Evolutionary conservation across 2,329 filamentous ascomycete species (phyloP).

Genomic region (Fusarium tjaetaba): DNA sequence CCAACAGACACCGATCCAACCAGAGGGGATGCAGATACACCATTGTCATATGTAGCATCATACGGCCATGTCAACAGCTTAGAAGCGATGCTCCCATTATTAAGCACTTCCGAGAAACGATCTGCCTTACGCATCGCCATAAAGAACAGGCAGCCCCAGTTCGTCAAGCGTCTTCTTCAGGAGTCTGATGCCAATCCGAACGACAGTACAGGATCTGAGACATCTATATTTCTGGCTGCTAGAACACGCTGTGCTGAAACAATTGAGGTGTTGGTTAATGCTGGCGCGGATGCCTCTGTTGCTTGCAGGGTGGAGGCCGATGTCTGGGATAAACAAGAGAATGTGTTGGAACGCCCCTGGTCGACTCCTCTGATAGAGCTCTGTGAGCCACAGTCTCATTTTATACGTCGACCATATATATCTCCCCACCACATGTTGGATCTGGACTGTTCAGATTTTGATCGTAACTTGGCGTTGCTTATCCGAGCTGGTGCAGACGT

Average conservation of each 20-base stretch:
- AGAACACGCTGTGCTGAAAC: conserved; percentile 6
- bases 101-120: conserved; percentile 39
- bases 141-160: conserved; percentile 9
- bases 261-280: conserved; percentile 41
- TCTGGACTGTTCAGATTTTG: neutral
- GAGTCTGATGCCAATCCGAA: conserved; percentile 48
- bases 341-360: neutral
- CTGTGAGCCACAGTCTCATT: neutral
- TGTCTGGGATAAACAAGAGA: neutral
- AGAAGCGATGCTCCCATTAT: conserved; percentile 42
- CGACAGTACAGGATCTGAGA: conserved; percentile 27
- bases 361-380: neutral
- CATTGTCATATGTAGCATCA: conserved; percentile 41
- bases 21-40: neutral
- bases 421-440: neutral
- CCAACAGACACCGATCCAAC: neutral
- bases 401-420: neutral
- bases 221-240: conserved; percentile 37
- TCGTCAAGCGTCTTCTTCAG: conserved; percentile 44
- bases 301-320: conserved; percentile 1
- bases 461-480: conserved; percentile 30
- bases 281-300: conserved; percentile 46
- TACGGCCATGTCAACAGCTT: conserved; percentile 42
- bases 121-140: conserved; percentile 45
- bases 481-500: conserved; percentile 39